Percentiles rank a stretch among this genome's conserved stretches.
Evolutionary conservation across 352 stramenopile genomes (phyloP).

Genomic region (Pelagophyceae sp.): DNA sequence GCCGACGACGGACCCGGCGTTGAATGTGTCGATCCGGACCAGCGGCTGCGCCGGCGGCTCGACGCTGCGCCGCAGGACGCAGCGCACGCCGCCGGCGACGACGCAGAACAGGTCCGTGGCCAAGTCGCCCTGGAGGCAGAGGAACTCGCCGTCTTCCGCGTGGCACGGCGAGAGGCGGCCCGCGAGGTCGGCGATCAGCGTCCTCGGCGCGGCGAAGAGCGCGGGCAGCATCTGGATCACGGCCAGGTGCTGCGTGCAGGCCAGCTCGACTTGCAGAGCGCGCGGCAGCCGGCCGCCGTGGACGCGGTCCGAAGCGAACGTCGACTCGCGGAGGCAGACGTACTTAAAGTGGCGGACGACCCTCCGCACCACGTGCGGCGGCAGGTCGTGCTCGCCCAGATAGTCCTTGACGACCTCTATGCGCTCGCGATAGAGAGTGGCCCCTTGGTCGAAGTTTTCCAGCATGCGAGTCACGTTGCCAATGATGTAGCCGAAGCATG

Average conservation of each 20-base stretch:
- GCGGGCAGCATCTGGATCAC: no score
- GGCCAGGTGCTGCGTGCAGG: no score
- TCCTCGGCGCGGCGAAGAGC: neutral
- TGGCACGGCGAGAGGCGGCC: no score
- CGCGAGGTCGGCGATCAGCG: no score
- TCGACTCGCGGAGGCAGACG: neutral
- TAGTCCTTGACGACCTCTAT: conserved; percentile 7
- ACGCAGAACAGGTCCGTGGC: neutral
- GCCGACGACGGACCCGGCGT: neutral
- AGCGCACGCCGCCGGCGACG: neutral
- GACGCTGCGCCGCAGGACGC: neutral
- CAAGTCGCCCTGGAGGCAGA: neutral
- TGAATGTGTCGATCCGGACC: neutral
- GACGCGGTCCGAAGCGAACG: neutral
- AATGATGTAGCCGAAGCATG: conserved; percentile 54
- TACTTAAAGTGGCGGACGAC: conserved; percentile 7
- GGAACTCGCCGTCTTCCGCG: neutral
- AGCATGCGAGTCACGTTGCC: conserved; percentile 42
- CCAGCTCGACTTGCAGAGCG: no score
- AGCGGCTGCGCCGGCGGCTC: no score
- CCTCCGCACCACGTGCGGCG: neutral
- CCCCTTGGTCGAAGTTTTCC: conserved; percentile 37
- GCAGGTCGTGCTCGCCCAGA: neutral
- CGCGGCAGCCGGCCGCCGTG: no score
- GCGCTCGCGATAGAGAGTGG: conserved; percentile 30